Evolutionary conservation across 2,329 filamentous ascomycete genomes (phyloP).

Genomic region (Trichoderma lentiforme): DNA sequence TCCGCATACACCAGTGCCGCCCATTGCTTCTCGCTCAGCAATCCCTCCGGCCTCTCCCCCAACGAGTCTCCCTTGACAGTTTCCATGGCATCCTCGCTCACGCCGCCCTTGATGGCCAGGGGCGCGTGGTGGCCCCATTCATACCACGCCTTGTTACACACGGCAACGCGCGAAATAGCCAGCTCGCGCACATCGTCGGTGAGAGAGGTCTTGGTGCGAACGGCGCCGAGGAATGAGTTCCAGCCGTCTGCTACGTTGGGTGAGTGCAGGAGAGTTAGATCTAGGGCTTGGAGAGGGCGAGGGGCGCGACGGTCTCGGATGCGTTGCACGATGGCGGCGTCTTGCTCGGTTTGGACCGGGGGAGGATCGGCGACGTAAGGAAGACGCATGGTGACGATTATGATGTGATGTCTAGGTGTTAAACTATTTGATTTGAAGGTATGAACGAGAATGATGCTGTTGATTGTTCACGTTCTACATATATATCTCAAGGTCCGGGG

Average conservation of each 20-base stretch:
- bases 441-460: not conserved
- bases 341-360: slow-evolving; percentile 41
- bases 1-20: slow-evolving; percentile 72
- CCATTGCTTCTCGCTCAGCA: slow-evolving; percentile 62
- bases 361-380: slow-evolving; percentile 60
- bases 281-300: slow-evolving; percentile 69
- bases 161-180: slow-evolving; percentile 76
- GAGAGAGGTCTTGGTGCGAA: slow-evolving; percentile 53
- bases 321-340: slow-evolving; percentile 58
- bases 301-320: slow-evolving; percentile 64
- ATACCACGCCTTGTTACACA: slow-evolving; percentile 78
- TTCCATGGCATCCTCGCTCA: slow-evolving; percentile 50
- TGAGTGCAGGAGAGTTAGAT: slow-evolving; percentile 71
- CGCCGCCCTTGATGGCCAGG: slow-evolving; percentile 56
- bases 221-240: slow-evolving; percentile 65
- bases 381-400: slow-evolving; percentile 54
- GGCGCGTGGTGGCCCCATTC: slow-evolving; percentile 81
- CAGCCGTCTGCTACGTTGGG: slow-evolving; percentile 73
- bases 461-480: not conserved
- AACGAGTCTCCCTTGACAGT: slow-evolving; percentile 37
- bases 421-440: too few relatives aligned
- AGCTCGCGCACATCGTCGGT: slow-evolving; percentile 64
- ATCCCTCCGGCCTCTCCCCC: slow-evolving; percentile 30
- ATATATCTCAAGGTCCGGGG: not conserved
- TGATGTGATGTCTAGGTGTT: not conserved